These are phyloP conservation scores for Epichloe coenophiala DNA, from an alignment of 2,329 filamentous ascomycete genomes.

Conservation along the genomic window DNA sequence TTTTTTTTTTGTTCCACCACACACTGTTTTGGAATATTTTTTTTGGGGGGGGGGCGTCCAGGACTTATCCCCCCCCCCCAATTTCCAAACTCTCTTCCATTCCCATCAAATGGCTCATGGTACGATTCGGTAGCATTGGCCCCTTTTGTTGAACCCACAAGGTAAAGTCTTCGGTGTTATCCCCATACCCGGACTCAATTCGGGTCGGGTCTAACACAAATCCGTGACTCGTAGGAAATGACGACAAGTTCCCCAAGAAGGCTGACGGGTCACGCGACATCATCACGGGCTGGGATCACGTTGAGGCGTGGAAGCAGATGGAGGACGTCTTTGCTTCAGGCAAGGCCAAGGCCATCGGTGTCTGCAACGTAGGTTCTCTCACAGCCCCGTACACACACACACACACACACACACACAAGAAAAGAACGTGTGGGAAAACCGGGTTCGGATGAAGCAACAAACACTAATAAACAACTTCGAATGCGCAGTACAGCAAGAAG, in stretches of 20 bases:
- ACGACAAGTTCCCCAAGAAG: conserved; percentile 62
- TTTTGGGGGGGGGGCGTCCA: too few species aligned
- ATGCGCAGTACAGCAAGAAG: conserved; percentile 34
- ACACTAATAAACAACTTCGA: too few species aligned
- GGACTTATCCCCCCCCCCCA: too few species aligned
- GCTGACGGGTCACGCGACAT: conserved; percentile 64
- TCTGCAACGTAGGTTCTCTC: conserved; percentile 36
- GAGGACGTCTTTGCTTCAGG: conserved; percentile 50
- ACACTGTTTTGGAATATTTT: background rate
- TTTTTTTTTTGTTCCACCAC: conserved; percentile 7
- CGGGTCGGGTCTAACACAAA: background rate
- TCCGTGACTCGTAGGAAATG: conserved; percentile 36
- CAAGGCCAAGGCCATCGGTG: conserved; percentile 40
- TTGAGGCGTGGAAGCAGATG: conserved; percentile 67
- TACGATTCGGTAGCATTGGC: conserved; percentile 55
- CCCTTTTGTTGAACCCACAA: conserved; percentile 65
- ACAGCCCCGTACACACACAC: background rate
- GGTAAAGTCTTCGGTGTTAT: conserved; percentile 28
- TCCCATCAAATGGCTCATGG: background rate
- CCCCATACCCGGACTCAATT: background rate
- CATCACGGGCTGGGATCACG: conserved; percentile 52
- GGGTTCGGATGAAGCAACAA: too few species aligned
- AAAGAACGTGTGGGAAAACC: background rate
- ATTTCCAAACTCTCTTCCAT: background rate
- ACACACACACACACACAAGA: background rate